Base-by-base conservation (phyloP, 176 grass and related monocot species). In the Musa itinerans region DNA sequence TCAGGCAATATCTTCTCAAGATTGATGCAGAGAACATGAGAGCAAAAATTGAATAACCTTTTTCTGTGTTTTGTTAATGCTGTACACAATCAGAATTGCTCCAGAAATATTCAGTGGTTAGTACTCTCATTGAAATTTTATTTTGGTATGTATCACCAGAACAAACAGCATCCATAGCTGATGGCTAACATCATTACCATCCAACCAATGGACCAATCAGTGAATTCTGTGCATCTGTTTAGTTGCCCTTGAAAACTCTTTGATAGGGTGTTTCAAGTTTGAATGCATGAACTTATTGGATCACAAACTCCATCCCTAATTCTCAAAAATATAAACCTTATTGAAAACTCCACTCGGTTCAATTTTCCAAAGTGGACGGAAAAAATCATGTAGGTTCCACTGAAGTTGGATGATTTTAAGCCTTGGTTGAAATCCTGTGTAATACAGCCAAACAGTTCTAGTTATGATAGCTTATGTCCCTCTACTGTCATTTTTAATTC, bases 401-500 rank as follows among this genome's bases (percentile, higher is more conserved):
- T 21, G 20, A n/a, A n/a, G 15, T 62, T 15, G 20, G 34, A 62
- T 19, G 20, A 3, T 62, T 6, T 62, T 43, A 7, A n/a, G 20
- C 10, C 17, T 19, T 17, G 1, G 57, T n/a, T 62, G 17, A 62
- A 62, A 4, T 43, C 34, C 2, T 19, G 57, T n/a, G 15, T 62
- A 19, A 62, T 15, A 62, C 57, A 19, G 57, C 20, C 20, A n/a
- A 29, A 5, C 34, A 43, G 34, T 0, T 43, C 34, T 6, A 43
- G 34, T 43, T 43, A 43, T 43, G 34, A 43, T 43, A 5, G 34
- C 67, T 65, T 76, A 77, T 68, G 63, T 54, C 14, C 54, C 52
- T 54, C 58, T 17, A 3, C n/a, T 55, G 72, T 79, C n/a, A 51
- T 51, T 71, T 15, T 56, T 10, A 24, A 66, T 73, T 83, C 93